Evolutionary conservation across 495 filamentous ascomycete species (phyloP).

Genomic region (Penicillium soppii): DNA sequence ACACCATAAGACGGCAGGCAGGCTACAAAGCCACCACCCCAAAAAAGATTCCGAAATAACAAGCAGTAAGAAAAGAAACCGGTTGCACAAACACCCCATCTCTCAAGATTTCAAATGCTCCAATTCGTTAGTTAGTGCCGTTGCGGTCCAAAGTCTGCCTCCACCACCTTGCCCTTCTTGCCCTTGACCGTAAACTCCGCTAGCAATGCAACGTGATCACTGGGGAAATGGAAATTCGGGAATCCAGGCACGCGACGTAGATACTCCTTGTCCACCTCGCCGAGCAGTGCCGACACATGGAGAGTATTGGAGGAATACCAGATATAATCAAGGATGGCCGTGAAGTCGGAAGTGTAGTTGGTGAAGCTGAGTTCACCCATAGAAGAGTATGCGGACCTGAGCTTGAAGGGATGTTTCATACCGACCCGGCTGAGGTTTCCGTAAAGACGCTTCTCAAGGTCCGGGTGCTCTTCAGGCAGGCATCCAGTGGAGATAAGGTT

Average conservation of each 20-base stretch:
- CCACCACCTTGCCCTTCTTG: constrained; percentile 77
- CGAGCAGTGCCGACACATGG: constrained; percentile 82
- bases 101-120: constrained; percentile 43
- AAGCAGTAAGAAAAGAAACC: constrained; percentile 25
- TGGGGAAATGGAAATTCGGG: constrained; percentile 95
- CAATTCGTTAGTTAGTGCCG: constrained; percentile 50
- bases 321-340: constrained; percentile 90
- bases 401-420: constrained; percentile 88
- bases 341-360: constrained; percentile 92
- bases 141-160: constrained; percentile 62
- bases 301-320: constrained; percentile 94
- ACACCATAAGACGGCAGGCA: constrained; percentile 25
- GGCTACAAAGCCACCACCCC: constrained; percentile 27
- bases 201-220: constrained; percentile 91
- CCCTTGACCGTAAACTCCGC: constrained; percentile 90
- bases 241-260: constrained; percentile 90
- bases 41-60: constrained; percentile 46
- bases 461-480: constrained; percentile 69
- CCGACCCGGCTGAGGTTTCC: constrained; percentile 89
- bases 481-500: constrained; percentile 77
- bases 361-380: constrained; percentile 87
- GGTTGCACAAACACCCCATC: constrained; percentile 44
- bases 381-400: constrained; percentile 81
- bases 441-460: constrained; percentile 72
- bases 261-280: constrained; percentile 87